Percentiles rank a stretch among this genome's conserved stretches.
These are phyloP conservation scores for Nicotiana attenuata DNA, from an alignment of 257 asterid genomes.

Conservation along the genomic window DNA sequence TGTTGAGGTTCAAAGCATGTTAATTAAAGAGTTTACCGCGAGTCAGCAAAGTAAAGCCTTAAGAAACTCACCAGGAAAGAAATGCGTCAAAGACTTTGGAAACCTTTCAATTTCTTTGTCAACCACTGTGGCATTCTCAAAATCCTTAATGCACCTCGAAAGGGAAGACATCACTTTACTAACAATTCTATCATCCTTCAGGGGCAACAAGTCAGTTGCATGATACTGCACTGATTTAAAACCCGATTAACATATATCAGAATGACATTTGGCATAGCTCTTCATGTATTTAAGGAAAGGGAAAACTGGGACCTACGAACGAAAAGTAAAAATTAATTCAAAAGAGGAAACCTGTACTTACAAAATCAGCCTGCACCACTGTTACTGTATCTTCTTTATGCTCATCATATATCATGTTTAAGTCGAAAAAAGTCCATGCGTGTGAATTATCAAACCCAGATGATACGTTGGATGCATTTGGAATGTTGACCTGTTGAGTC, in stretches of 20 bases:
- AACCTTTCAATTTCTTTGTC: conserved; percentile 54
- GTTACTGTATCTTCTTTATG: conserved; percentile 35
- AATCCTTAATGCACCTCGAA: conserved; percentile 39
- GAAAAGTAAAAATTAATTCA: neutral
- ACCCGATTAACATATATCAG: neutral
- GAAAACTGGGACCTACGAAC: neutral
- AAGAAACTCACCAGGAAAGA: conserved; percentile 45
- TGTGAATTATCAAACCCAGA: conserved; percentile 36
- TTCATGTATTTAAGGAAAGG: neutral
- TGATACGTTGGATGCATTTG: conserved; percentile 47
- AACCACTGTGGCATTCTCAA: conserved; percentile 39
- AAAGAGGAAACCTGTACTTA: conserved; percentile 21
- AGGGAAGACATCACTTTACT: conserved; percentile 41
- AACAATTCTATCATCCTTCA: conserved; percentile 48
- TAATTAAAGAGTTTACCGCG: neutral
- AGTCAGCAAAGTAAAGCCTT: neutral
- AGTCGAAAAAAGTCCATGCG: conserved; percentile 58
- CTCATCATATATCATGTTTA: conserved; percentile 36
- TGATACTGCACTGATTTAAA: conserved; percentile 40
- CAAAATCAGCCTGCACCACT: conserved; percentile 48
- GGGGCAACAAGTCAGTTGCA: conserved; percentile 50
- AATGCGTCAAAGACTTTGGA: conserved; percentile 53
- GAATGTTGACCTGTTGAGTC: conserved; percentile 39
- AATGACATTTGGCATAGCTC: neutral
- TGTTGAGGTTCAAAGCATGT: neutral